These are phyloP conservation scores for Adansonia grandidieri DNA, from an alignment of 441 rosid genomes.

Conservation along the genomic window DNA sequence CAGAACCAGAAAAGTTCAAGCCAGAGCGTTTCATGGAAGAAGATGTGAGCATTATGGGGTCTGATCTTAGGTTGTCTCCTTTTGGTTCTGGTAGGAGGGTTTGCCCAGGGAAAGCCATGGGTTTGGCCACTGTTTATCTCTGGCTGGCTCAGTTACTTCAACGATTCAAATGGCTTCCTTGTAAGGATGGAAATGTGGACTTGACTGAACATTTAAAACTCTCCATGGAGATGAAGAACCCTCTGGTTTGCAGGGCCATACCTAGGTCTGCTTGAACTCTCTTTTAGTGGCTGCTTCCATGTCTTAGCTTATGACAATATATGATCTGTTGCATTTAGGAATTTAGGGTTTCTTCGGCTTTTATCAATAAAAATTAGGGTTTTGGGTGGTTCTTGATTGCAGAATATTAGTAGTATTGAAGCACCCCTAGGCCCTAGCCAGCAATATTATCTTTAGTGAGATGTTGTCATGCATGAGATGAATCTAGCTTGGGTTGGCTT, in stretches of 20 bases:
- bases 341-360: too few species aligned
- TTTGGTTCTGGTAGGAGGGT: constrained; percentile 64
- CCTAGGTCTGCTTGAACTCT: constrained; percentile 32
- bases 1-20: constrained; percentile 66
- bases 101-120: constrained; percentile 63
- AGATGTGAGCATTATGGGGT: constrained; percentile 57
- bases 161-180: constrained; percentile 50
- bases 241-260: constrained; percentile 50
- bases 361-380: neutral
- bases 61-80: constrained; percentile 61
- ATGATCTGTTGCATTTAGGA: neutral
- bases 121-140: constrained; percentile 51
- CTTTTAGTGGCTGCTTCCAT: neutral
- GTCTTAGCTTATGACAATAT: neutral
- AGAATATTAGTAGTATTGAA: neutral
- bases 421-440: neutral
- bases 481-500: neutral
- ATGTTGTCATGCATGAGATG: neutral
- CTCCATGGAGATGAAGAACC: constrained; percentile 54
- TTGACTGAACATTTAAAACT: constrained; percentile 51
- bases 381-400: neutral
- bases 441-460: neutral
- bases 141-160: constrained; percentile 56
- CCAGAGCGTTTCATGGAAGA: constrained; percentile 31
- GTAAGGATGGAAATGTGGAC: constrained; percentile 29